Percentiles rank a stretch among this genome's conserved stretches.
These are phyloP conservation scores for Axilococcus clingmanii DNA, from an alignment of 139 green algal genomes.

Conservation along the genomic window DNA sequence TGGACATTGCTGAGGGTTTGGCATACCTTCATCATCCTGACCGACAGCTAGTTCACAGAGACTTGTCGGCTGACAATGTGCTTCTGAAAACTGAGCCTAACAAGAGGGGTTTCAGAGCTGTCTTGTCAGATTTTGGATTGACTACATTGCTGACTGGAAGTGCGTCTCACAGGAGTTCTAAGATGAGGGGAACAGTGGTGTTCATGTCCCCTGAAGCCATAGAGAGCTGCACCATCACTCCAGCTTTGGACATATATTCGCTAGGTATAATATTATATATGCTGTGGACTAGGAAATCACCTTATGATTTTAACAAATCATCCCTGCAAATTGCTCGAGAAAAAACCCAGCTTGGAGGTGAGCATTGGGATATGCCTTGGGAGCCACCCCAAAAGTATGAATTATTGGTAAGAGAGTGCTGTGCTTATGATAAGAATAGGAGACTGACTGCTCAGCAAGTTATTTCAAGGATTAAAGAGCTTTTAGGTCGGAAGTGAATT, in stretches of 20 bases:
- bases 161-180: conserved; percentile 8
- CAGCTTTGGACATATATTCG: conserved; percentile 19
- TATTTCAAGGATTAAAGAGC: too few species aligned
- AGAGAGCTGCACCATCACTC: conserved; percentile 2
- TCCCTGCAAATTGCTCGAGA: too few species aligned
- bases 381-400: too few species aligned
- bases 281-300: not conserved
- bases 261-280: conserved; percentile 11
- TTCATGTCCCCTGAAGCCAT: conserved; percentile 7
- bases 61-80: conserved; percentile 18
- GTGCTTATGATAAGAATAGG: too few species aligned
- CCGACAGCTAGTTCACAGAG: conserved; percentile 14
- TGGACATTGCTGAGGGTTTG: conserved; percentile 14
- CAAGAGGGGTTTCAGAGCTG: conserved; percentile 14
- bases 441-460: too few species aligned
- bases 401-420: too few species aligned
- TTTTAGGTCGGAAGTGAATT: too few species aligned
- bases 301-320: too few species aligned
- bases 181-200: conserved; percentile 12
- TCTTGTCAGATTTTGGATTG: conserved; percentile 21
- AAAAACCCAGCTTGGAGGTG: too few species aligned
- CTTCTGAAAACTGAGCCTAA: conserved; percentile 2
- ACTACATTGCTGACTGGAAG: conserved; percentile 1
- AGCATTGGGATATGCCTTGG: too few species aligned
- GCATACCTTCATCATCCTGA: conserved; percentile 10